Evolutionary conservation across 176 grass and related monocot genomes (phyloP).

Genomic region (Guadua angustifolia): DNA sequence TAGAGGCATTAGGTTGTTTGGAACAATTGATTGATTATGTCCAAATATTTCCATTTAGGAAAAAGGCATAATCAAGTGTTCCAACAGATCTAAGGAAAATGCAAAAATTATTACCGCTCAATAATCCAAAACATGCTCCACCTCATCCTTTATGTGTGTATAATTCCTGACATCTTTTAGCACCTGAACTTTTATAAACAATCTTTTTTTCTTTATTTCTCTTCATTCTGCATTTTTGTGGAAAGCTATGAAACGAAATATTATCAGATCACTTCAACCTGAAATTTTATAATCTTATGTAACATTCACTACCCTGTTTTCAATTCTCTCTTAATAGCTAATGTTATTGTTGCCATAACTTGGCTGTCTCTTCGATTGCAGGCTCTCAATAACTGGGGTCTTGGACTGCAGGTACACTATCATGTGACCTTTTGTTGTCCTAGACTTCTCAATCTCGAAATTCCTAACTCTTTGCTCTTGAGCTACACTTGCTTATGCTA

Average conservation of each 20-base stretch:
- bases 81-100: conserved; percentile 12
- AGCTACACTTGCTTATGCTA: conserved; percentile 28
- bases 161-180: neutral
- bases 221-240: neutral
- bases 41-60: conserved; percentile 2
- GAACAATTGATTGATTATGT: neutral
- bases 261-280: conserved; percentile 9
- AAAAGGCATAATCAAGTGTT: conserved; percentile 10
- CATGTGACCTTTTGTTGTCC: conserved; percentile 34
- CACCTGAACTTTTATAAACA: neutral
- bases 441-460: conserved; percentile 11
- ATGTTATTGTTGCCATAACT: conserved; percentile 32
- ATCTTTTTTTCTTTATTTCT: neutral
- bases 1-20: neutral
- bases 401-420: conserved; percentile 87
- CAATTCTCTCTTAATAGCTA: neutral
- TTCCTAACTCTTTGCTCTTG: conserved; percentile 25
- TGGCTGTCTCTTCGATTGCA: conserved; percentile 45
- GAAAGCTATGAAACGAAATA: conserved; percentile 29
- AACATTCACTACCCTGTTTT: neutral
- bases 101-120: neutral
- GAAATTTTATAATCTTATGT: conserved; percentile 31
- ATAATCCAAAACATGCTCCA: conserved; percentile 1
- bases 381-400: conserved; percentile 99
- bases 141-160: conserved; percentile 1